Evolutionary conservation across 106 monocot species (phyloP), one percentile per base, ranked within the genome.

Genomic region (Iris macrosiphon): DNA sequence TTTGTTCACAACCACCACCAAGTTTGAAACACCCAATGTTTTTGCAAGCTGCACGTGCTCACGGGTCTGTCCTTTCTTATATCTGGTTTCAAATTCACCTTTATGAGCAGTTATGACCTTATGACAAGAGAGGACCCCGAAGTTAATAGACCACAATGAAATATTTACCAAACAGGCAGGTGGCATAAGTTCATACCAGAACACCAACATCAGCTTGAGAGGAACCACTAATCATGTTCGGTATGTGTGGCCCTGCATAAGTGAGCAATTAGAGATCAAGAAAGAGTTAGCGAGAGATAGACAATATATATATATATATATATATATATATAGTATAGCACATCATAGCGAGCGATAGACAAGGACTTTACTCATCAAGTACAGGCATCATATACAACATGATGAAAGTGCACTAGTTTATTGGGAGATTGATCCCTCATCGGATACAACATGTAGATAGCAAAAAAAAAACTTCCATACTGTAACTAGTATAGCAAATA

Each of bases 51-150:
- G 86, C 21, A 92, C 87, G 62, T 92, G 92, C 37, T 92, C 92
- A 18, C 82, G 81, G 5, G 86, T 92, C 54, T 86, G 87, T n/a
- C 92, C 86, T 31, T 79, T 92, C 42, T 92, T 87, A 76, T 76
- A 92, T 21, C 92, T 87, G 33, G 92, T 92, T 72, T 92, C 92
- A 79, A 92, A 92, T 57, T 92, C 92, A 64, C 92, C 92, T 39
- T 92, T 92, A 5, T 83, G 82, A 14, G 92, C 86, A 60, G 92
- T 87, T 64, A 92, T 92, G 34, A 92, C 92, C 92, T 92, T 61
- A 15, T 53, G 10, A 45, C 15, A 35, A 41, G 15, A 15, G 7
- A 2, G 14, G 22, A 64, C 23, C 38, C 17, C 31, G 33, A 14
- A 43, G 19, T n/a, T n/a, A n/a, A n/a, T n/a, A n/a, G n/a, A n/a